Evolutionary conservation across 73 alveolate species (phyloP).

Genomic region (Stentor coeruleus): DNA sequence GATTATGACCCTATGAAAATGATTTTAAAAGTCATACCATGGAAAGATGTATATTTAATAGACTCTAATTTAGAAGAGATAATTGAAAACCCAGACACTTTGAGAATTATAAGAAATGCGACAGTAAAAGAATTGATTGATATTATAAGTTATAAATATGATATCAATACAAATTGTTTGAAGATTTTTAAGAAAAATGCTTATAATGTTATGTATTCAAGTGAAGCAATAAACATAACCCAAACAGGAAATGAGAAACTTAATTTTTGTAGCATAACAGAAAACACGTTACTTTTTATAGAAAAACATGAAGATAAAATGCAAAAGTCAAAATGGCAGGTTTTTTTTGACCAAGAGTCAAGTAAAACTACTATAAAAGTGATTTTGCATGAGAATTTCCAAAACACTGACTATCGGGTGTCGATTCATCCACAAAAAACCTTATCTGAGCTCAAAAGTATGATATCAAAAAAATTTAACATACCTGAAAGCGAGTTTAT

Average conservation of each 20-base stretch:
- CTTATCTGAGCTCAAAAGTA: background rate
- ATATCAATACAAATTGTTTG: background rate
- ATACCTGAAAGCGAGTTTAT: constrained; percentile 7
- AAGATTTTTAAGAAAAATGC: background rate
- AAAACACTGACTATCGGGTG: background rate
- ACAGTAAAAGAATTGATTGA: background rate
- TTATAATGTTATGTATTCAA: background rate
- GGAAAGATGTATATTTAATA: background rate
- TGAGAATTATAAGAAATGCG: background rate
- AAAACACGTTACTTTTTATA: background rate
- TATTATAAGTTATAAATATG: too few relatives aligned
- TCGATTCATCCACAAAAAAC: constrained; percentile 1
- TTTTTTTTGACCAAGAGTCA: background rate
- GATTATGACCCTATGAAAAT: constrained; percentile 9
- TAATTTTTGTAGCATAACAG: background rate
- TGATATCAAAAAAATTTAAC: background rate
- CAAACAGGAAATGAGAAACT: background rate
- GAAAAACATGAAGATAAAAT: background rate
- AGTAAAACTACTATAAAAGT: background rate
- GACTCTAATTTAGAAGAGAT: background rate
- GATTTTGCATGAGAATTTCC: too few relatives aligned
- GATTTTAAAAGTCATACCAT: background rate
- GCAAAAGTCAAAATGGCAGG: background rate
- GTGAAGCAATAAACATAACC: background rate
- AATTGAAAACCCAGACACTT: background rate